These are phyloP conservation scores for Torulaspora globosa DNA, from an alignment of 1,139 yeast species.

Conservation along the genomic window DNA sequence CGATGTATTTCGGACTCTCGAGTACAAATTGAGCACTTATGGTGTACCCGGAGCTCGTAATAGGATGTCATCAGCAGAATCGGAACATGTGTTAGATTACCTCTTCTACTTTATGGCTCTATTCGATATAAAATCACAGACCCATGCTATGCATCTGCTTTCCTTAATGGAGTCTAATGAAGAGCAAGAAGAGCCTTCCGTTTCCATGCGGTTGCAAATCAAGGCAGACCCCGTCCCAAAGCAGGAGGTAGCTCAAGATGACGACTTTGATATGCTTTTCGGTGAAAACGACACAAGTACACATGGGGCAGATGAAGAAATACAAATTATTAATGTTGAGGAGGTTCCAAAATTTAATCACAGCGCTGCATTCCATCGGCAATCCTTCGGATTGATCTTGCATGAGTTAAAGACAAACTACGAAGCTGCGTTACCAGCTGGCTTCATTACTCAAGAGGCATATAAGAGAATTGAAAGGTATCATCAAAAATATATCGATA, in stretches of 20 bases:
- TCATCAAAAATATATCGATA: constrained; percentile 28
- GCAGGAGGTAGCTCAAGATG: constrained; percentile 26
- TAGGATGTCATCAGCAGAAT: constrained; percentile 24
- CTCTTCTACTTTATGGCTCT: constrained; percentile 33
- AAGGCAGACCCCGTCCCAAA: constrained; percentile 21
- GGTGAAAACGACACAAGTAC: constrained; percentile 35
- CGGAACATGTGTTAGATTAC: constrained; percentile 31
- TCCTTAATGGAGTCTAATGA: constrained; percentile 22
- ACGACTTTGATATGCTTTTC: constrained; percentile 37
- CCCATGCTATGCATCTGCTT: constrained; percentile 27
- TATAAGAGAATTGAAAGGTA: constrained; percentile 22
- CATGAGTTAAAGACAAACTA: constrained; percentile 22
- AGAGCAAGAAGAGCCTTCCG: constrained; percentile 8
- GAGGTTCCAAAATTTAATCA: constrained; percentile 10
- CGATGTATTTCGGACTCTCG: constrained; percentile 30
- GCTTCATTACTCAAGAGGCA: constrained; percentile 23
- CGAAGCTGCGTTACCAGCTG: constrained; percentile 19
- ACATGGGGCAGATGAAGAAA: constrained; percentile 28
- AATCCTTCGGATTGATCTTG: constrained; percentile 30
- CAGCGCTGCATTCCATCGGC: constrained; percentile 16
- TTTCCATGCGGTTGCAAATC: constrained; percentile 8
- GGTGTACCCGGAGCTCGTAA: constrained; percentile 29
- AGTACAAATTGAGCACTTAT: constrained; percentile 26
- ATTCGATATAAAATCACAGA: constrained; percentile 27
- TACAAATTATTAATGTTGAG: constrained; percentile 11